Base-by-base conservation (phyloP, 163 green algal species). In the Prototheca wickerhamii region DNA sequence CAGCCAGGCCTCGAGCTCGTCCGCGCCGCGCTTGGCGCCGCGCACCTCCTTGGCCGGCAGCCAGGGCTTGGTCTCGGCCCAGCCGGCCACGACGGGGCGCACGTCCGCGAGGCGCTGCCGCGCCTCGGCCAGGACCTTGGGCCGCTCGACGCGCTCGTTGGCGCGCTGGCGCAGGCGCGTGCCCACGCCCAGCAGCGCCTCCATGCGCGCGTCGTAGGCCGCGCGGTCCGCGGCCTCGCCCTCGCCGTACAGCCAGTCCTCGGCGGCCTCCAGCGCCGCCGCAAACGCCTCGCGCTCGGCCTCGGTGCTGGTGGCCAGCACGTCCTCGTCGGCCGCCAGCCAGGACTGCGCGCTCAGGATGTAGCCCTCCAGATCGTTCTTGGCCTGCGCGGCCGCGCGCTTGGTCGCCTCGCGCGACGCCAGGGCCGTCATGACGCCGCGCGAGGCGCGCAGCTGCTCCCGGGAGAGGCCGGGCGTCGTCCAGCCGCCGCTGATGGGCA, bases 241-340 rank as follows among this genome's bases (percentile, higher is more conserved):
- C 31, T 86, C 84, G 33, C 76, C 80, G 67, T 98, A 99, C 69
- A 99, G 76, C 93, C 93, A 99, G 67, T 99, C 93, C 81, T 99
- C 93, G 3, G 77, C 82, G 4, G 86, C 82, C 44, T 49, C 85
- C 21, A 97, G 81, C 60, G 74, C 49, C 20, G 49, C 59, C 3
- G 55, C 43, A 62, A 97, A 88, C 8, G 63, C 46, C 10, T 82
- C 59, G 20, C 90, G 82, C 80, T 89, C 69, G 60, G 86, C 84
- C 56, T 89, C 80, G 0, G 79, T 96, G 37, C 78, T 92, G 32
- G 96, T 87, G 54, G 82, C 60, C 21, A 63, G 28, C 17, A 86
- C 46, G 20, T 61, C 70, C 35, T 82, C 74, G 65, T 79, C 70
- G 30, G 30, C 42, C 32, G 68, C 54, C 52, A 62, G 18, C 52